phyloP scores from a whole-genome alignment of 805 yeast species.

The Wickerhamomyces subpelliculosus region DNA sequence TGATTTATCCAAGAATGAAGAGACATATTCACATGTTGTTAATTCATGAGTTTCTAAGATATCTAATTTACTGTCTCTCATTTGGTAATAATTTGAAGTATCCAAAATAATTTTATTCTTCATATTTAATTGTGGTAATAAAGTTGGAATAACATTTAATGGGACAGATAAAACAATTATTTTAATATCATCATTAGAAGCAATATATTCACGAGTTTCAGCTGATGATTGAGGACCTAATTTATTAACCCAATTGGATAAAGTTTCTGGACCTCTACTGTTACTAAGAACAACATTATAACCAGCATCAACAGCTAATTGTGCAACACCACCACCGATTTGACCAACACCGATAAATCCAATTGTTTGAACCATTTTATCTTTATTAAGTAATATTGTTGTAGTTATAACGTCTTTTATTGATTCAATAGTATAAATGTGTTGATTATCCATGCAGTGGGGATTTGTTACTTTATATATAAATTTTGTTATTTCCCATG shows the following conservation, averaged over 20 bases:
- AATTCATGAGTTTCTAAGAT: background rate
- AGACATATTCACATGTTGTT: background rate
- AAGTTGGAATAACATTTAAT: background rate
- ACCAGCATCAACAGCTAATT: background rate
- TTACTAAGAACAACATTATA: background rate
- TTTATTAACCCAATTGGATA: background rate
- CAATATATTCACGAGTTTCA: background rate
- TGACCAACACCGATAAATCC: conserved; percentile 1
- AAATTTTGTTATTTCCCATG: too few relatives aligned
- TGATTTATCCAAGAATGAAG: background rate
- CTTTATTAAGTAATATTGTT: too few relatives aligned
- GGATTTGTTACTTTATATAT: too few relatives aligned
- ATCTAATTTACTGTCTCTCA: background rate
- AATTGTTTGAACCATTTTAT: background rate
- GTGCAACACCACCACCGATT: background rate
- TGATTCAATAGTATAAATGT: too few relatives aligned
- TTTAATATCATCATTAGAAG: background rate
- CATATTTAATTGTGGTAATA: background rate
- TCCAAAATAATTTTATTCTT: background rate
- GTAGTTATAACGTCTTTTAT: too few relatives aligned
- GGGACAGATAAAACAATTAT: background rate
- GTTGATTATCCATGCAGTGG: too few relatives aligned
- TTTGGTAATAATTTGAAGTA: background rate
- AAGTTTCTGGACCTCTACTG: background rate
- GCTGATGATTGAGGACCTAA: background rate